Conservation (phyloP, 371 early-diverging fungal genomes). For the Mucor circinelloides region DNA sequence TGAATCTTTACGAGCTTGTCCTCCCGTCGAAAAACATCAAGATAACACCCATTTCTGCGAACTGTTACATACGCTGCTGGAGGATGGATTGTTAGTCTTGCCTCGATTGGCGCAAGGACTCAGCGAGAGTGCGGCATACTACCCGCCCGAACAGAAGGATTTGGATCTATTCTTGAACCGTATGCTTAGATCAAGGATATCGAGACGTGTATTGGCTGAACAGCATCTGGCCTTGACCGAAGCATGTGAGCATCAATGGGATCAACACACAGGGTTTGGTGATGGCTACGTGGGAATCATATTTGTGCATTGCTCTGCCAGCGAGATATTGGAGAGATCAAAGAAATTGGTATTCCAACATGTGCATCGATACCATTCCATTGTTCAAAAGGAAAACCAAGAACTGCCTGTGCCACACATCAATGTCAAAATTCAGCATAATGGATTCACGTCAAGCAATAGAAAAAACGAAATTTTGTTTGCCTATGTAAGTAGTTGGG, state of each 20-base stretch:
- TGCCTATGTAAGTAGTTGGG: conserved; percentile 44
- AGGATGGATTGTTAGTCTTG: conserved; percentile 81
- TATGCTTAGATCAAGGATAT: conserved; percentile 89
- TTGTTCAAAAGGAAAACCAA: background rate
- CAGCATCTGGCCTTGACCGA: conserved; percentile 87
- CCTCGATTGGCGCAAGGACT: conserved; percentile 87
- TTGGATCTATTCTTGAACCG: conserved; percentile 87
- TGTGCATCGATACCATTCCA: conserved; percentile 15
- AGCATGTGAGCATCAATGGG: conserved; percentile 55
- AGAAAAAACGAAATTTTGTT: conserved; percentile 40
- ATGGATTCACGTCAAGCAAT: conserved; percentile 7
- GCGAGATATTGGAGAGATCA: conserved; percentile 51
- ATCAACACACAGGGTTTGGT: conserved; percentile 30
- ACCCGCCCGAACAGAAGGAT: conserved; percentile 30
- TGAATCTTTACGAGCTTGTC: conserved; percentile 70
- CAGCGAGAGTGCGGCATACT: conserved; percentile 71
- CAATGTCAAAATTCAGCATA: conserved; percentile 26
- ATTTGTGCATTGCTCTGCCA: conserved; percentile 57
- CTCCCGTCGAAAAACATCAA: conserved; percentile 67
- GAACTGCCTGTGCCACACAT: conserved; percentile 22
- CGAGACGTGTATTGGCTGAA: conserved; percentile 89
- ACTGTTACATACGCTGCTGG: conserved; percentile 67
- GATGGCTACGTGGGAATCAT: conserved; percentile 67
- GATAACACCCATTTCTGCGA: conserved; percentile 80
- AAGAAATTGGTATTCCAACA: conserved; percentile 29